phyloP scores from a whole-genome alignment of 345 rosid genomes.

The Ailanthus altissimus region DNA sequence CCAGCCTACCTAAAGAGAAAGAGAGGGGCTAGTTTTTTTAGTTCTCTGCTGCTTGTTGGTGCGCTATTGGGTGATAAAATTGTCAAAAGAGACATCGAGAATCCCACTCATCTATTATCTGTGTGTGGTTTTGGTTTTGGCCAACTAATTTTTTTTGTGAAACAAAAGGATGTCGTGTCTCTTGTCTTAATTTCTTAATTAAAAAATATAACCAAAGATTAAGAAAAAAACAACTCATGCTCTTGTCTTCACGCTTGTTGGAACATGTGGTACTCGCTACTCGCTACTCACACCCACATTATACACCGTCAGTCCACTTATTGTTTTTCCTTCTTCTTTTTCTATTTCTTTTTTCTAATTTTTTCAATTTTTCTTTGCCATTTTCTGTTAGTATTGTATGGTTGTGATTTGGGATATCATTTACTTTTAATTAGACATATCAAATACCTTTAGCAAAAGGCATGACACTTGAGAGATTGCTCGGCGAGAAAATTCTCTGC shows the following conservation, averaged over 20 bases:
- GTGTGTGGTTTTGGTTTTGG: slow-evolving; percentile 4
- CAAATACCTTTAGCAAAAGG: no score
- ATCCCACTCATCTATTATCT: slow-evolving; percentile 4
- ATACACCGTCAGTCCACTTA: not conserved
- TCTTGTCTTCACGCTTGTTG: not conserved
- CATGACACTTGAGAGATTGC: no score
- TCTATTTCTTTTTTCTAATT: no score
- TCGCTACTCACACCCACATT: no score
- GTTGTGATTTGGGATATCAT: not conserved
- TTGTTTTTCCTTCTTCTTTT: not conserved
- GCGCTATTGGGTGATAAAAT: not conserved
- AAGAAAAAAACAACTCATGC: not conserved
- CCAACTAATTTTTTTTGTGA: slow-evolving; percentile 24
- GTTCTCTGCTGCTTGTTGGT: not conserved
- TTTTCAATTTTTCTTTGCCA: not conserved
- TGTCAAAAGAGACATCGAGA: slow-evolving; percentile 2
- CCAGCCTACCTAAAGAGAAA: no score
- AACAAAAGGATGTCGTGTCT: not conserved
- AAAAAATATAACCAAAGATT: no score
- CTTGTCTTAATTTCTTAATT: not conserved
- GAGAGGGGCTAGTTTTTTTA: no score
- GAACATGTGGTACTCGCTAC: not conserved
- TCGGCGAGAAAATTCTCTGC: no score
- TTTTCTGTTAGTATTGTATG: not conserved
- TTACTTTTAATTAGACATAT: not conserved